These are phyloP conservation scores for Phaffia rhodozyma DNA, from an alignment of 1,284 basidiomycete species.

Conservation along the genomic window DNA sequence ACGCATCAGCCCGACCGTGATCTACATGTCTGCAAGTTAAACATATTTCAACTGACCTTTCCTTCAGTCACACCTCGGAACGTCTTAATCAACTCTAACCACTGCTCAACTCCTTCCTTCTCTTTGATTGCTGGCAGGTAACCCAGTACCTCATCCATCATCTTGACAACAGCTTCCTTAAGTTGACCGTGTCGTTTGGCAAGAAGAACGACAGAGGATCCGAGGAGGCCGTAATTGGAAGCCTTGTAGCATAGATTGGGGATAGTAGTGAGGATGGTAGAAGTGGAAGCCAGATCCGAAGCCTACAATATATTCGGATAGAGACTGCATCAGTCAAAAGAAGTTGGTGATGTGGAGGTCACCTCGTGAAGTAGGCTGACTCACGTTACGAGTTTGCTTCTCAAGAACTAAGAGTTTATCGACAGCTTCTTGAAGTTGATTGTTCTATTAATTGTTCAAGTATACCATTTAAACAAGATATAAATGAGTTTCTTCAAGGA, in stretches of 20 bases:
- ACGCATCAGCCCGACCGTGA: neutral
- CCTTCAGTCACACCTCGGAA: slow-evolving; percentile 88
- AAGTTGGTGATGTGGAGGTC: neutral
- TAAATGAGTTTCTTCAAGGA: neutral
- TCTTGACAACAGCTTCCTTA: slow-evolving; percentile 74
- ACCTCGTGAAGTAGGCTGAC: slow-evolving; percentile 24
- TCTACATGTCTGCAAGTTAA: neutral
- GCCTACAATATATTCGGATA: slow-evolving; percentile 45
- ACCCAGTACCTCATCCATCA: slow-evolving; percentile 73
- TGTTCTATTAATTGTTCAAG: slow-evolving; percentile 36
- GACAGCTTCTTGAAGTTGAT: slow-evolving; percentile 68
- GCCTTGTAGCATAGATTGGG: slow-evolving; percentile 60
- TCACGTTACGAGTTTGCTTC: slow-evolving; percentile 91
- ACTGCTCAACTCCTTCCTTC: slow-evolving; percentile 55
- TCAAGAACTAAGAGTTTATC: slow-evolving; percentile 83
- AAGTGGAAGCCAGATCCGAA: slow-evolving; percentile 81
- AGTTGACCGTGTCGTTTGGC: slow-evolving; percentile 97
- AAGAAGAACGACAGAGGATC: slow-evolving; percentile 57
- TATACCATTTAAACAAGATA: slow-evolving; percentile 7
- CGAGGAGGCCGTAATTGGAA: slow-evolving; percentile 56
- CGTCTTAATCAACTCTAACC: slow-evolving; percentile 80
- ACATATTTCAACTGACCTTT: slow-evolving; percentile 49
- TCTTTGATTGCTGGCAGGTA: slow-evolving; percentile 65
- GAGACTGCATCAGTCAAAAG: neutral
- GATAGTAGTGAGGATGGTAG: slow-evolving; percentile 64